phyloP scores from a whole-genome alignment of 2,329 filamentous ascomycete genomes.

The Fusarium nelsonii region DNA sequence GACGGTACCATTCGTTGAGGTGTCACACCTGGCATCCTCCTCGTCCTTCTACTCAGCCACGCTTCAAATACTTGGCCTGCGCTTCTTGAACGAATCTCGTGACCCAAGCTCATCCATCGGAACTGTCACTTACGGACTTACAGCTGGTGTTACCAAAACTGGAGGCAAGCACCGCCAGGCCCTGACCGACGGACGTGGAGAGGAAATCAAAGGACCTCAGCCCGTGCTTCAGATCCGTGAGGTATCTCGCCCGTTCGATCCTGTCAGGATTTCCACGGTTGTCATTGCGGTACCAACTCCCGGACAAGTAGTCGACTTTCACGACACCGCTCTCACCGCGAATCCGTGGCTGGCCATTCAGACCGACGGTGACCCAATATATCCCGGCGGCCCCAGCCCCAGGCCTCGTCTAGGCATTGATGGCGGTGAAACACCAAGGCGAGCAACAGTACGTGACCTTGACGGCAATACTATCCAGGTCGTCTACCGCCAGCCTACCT shows the following conservation, averaged over 20 bases:
- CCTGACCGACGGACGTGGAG: conserved; percentile 37
- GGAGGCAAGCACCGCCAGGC: conserved; percentile 38
- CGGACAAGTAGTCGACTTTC: conserved; percentile 77
- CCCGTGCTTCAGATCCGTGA: conserved; percentile 62
- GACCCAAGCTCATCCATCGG: conserved; percentile 53
- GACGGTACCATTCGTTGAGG: conserved; percentile 68
- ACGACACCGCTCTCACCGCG: conserved; percentile 75
- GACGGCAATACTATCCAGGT: conserved; percentile 89
- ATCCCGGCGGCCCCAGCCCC: conserved; percentile 31
- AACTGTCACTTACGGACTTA: conserved; percentile 56
- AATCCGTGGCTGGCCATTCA: conserved; percentile 62
- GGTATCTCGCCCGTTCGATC: conserved; percentile 54
- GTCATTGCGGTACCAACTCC: conserved; percentile 76
- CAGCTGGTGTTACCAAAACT: conserved; percentile 30
- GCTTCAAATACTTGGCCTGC: conserved; percentile 81
- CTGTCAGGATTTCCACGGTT: conserved; percentile 62
- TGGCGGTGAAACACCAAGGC: conserved; percentile 46
- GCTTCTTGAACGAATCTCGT: conserved; percentile 59
- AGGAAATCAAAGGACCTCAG: conserved; percentile 36
- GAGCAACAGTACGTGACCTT: conserved; percentile 76
- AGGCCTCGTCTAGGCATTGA: conserved; percentile 53
- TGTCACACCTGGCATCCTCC: conserved; percentile 82
- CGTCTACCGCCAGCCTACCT: conserved; percentile 63
- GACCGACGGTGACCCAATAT: conserved; percentile 40
- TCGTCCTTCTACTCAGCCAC: conserved; percentile 87